Conservation (phyloP, 202 grass and related monocot genomes). For the Panicum hallii region DNA sequence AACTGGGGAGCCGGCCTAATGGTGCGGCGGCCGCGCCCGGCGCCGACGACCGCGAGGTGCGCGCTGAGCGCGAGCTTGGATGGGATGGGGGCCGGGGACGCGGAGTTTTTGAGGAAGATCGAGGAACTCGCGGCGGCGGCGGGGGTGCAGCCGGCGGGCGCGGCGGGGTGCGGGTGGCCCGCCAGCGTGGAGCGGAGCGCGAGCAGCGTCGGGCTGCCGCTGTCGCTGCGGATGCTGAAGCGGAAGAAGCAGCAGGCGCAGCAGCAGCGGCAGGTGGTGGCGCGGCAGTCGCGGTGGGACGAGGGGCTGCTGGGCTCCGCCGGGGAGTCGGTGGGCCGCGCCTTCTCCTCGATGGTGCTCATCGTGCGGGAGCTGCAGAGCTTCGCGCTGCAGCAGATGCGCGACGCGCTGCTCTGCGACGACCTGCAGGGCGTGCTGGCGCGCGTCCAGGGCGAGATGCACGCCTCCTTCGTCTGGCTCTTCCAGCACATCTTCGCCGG, state of each 20-base stretch:
- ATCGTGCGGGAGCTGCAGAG: conserved; percentile 92
- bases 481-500: conserved; percentile 94
- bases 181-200: conserved; percentile 64
- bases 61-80: conserved; percentile 62
- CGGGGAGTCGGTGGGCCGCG: conserved; percentile 69
- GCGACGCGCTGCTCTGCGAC: conserved; percentile 62
- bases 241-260: conserved; percentile 53
- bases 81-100: conserved; percentile 54
- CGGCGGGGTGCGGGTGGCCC: conserved; percentile 47
- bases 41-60: conserved; percentile 25
- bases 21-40: conserved; percentile 3
- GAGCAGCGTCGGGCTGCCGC: conserved; percentile 61
- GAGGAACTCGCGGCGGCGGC: conserved; percentile 61
- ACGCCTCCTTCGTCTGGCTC: conserved; percentile 95
- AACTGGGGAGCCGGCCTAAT: conserved; percentile 30
- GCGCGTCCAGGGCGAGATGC: conserved; percentile 79
- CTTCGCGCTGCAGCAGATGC: conserved; percentile 79
- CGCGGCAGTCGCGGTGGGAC: conserved; percentile 48
- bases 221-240: conserved; percentile 90
- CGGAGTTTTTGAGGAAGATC: conserved; percentile 69
- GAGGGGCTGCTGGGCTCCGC: conserved; percentile 54
- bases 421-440: conserved; percentile 71
- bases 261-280: conserved; percentile 20
- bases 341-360: conserved; percentile 97
- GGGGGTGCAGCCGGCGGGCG: conserved; percentile 9